Evolutionary conservation across 129 eudicot species (phyloP).

Genomic region (Oenanthe sinensis): DNA sequence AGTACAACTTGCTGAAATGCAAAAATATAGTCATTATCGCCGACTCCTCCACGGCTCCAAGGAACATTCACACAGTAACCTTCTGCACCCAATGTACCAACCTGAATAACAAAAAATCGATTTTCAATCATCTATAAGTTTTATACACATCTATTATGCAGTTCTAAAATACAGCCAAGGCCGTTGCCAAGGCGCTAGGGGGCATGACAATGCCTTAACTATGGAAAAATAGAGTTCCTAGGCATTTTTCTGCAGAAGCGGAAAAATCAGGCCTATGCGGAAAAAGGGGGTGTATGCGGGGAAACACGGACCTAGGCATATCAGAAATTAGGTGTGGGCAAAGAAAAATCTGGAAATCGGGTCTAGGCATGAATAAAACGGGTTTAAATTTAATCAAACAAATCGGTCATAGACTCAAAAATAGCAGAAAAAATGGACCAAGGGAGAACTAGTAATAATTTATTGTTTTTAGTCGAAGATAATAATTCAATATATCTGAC

Average conservation of each 20-base stretch:
- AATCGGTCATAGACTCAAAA: not conserved
- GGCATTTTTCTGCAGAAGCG: not conserved
- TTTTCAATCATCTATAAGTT: not conserved
- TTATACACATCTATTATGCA: not conserved
- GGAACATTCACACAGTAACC: constrained; percentile 97
- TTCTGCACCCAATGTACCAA: constrained; percentile 89
- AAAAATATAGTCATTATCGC: constrained; percentile 87
- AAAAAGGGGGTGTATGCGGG: not conserved
- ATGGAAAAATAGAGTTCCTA: not conserved
- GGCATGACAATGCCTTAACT: not conserved
- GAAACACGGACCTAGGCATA: too few relatives aligned
- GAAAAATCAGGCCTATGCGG: not conserved
- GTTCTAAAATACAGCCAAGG: not conserved
- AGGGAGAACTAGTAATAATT: not conserved
- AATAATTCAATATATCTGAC: too few relatives aligned
- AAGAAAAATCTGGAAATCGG: not conserved
- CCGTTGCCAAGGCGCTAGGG: not conserved
- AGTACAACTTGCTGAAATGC: constrained; percentile 84
- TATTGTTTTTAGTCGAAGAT: not conserved
- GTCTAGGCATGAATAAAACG: not conserved
- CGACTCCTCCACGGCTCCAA: constrained; percentile 94
- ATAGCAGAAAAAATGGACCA: not conserved
- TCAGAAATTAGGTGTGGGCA: not conserved
- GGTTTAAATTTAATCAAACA: not conserved
- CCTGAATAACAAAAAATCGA: constrained; percentile 32